phyloP scores from a whole-genome alignment of 257 asterid genomes.

The Rhazya stricta region DNA sequence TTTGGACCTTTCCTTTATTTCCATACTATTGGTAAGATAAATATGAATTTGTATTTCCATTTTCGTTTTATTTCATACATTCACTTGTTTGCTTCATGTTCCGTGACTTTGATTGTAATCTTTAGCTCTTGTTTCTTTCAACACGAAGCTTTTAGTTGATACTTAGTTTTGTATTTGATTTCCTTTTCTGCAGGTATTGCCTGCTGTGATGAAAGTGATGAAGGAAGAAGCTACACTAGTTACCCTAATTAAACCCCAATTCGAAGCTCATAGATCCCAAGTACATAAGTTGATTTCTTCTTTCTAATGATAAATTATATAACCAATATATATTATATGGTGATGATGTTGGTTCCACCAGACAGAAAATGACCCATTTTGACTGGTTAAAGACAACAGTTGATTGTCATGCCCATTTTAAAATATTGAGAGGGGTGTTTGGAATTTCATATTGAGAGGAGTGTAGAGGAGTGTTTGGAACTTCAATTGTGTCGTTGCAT shows the following conservation, averaged over 20 bases:
- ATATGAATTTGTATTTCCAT: neutral
- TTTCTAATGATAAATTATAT: neutral
- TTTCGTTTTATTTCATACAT: neutral
- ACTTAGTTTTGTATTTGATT: constrained; percentile 1
- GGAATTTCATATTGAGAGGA: too few species aligned
- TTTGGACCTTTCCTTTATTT: constrained; percentile 93
- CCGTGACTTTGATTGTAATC: neutral
- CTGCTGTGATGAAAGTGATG: constrained; percentile 79
- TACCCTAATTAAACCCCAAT: constrained; percentile 90
- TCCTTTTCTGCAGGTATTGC: constrained; percentile 65
- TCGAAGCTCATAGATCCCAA: constrained; percentile 91
- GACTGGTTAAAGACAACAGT: neutral
- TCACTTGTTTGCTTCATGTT: neutral
- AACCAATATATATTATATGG: neutral
- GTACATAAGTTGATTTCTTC: constrained; percentile 30
- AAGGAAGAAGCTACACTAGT: constrained; percentile 66
- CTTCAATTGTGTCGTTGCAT: too few species aligned
- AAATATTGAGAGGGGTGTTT: neutral
- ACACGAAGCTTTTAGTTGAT: neutral
- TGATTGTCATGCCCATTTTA: neutral
- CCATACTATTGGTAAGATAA: constrained; percentile 69
- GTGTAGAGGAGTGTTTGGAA: too few species aligned
- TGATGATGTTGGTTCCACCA: neutral
- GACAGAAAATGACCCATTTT: neutral
- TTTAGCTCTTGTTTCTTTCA: too few species aligned